Percentiles rank a stretch among this genome's conserved stretches.
Evolutionary conservation across 2,329 filamentous ascomycete species (phyloP).

Genomic region (Colletotrichum tofieldiae): DNA sequence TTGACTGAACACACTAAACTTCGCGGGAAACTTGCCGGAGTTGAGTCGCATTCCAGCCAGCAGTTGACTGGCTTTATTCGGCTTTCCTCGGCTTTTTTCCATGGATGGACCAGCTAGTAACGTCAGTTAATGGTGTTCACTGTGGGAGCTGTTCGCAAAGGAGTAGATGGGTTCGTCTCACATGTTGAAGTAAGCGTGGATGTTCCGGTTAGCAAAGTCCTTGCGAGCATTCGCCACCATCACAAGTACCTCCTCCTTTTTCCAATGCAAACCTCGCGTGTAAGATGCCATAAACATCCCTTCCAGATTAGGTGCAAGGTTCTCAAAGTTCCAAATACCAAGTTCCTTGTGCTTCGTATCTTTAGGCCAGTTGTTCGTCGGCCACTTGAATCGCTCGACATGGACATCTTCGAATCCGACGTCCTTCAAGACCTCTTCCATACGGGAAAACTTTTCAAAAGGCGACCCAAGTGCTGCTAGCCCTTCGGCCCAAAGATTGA

Average conservation of each 20-base stretch:
- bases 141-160: too few species aligned
- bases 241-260: slow-evolving; percentile 49
- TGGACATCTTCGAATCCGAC: slow-evolving; percentile 52
- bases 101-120: neutral
- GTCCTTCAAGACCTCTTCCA: slow-evolving; percentile 20
- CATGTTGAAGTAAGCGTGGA: slow-evolving; percentile 58
- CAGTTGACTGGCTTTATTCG: neutral
- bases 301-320: slow-evolving; percentile 33
- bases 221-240: slow-evolving; percentile 51
- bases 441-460: neutral
- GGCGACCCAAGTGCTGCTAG: slow-evolving; percentile 5
- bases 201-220: slow-evolving; percentile 52
- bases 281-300: slow-evolving; percentile 56
- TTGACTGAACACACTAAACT: too few species aligned
- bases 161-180: too few species aligned
- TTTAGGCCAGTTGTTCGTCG: slow-evolving; percentile 51
- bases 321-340: slow-evolving; percentile 42
- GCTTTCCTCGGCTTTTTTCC: neutral
- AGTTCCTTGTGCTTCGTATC: slow-evolving; percentile 50
- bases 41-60: neutral
- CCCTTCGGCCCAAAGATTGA: neutral
- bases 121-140: too few species aligned
- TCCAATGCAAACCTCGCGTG: slow-evolving; percentile 55
- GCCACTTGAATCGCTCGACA: slow-evolving; percentile 50
- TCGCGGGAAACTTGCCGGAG: neutral